Evolutionary conservation across 495 filamentous ascomycete species (phyloP), one percentile per base, ranked within the genome.

Genomic region (Penicillium subrubescens): DNA sequence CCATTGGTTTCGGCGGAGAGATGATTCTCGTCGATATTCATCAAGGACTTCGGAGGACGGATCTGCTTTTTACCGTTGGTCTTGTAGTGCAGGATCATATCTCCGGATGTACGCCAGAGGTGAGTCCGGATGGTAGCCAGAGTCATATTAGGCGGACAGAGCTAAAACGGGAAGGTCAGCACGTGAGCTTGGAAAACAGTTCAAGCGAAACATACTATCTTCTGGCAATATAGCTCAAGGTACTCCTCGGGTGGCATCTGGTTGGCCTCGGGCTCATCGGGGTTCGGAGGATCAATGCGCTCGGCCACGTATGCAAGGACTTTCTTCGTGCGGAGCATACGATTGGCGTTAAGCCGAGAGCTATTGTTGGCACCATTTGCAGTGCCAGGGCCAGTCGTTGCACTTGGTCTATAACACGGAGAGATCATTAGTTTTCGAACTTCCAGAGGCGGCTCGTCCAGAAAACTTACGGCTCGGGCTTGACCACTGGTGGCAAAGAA

Each of bases 311-410:
- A 99, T 1, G 87, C 88, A 39, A 96, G 76, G n/a, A 99, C 92
- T 81, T 98, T 99, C 80, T 92, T 94, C 4, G 94, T 91, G 50
- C 95, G 86, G 33, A 99, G 84, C 96, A 99, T 98, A 33, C 95
- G 84, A 71, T 98, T 99, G 33, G 95, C 95, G 73, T 98, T 99
- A 61, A 99, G 84, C 33, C 95, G 87, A 55, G 92, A 90, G 67
- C 92, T 95, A 39, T 89, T 88, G 68, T 67, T 71, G 44, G 71
- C 74, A 57, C 48, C 56, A 54, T 62, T 73, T 23, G 15, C 21
- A 29, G 69, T 69, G 4, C 63, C 66, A 25, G 69, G 71, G 4
- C 63, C 66, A 25, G 67, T 68, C 19, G 65, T 78, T 39, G 62
- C 29, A 51, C 67, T 57, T 6, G 72, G 66, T 60, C 76, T 75